Evolutionary conservation across 83 land plant species (phyloP).

Genomic region (Picea mariana): DNA sequence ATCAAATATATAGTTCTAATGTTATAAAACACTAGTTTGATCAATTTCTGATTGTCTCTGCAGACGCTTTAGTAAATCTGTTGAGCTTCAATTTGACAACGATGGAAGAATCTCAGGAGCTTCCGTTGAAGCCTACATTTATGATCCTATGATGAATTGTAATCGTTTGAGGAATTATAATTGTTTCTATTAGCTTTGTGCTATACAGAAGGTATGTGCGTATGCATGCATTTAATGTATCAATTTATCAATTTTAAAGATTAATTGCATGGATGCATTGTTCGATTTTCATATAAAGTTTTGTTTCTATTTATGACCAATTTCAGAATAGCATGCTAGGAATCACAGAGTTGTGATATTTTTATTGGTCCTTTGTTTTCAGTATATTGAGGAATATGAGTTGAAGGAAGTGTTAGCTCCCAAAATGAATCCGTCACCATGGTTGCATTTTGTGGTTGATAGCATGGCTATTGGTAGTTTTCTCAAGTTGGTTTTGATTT

Average conservation of each 20-base stretch:
- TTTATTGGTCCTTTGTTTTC: slow-evolving; percentile 16
- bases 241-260: background rate
- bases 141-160: slow-evolving; percentile 84
- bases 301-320: background rate
- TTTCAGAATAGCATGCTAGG: background rate
- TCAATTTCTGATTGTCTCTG: background rate
- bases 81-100: slow-evolving; percentile 86
- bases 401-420: slow-evolving; percentile 56
- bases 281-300: background rate
- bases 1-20: background rate
- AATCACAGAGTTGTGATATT: background rate
- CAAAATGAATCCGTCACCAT: no score
- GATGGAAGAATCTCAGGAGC: slow-evolving; percentile 88
- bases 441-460: no score
- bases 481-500: no score
- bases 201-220: no score
- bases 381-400: slow-evolving; percentile 79
- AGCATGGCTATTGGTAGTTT: no score
- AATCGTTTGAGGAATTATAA: slow-evolving; percentile 19
- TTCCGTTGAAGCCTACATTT: slow-evolving; percentile 76
- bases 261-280: no score
- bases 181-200: slow-evolving; percentile 86
- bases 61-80: slow-evolving; percentile 95
- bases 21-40: background rate
- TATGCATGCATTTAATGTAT: no score